phyloP scores from a whole-genome alignment of 164 flowering plant species.

The Protea cynaroides region DNA sequence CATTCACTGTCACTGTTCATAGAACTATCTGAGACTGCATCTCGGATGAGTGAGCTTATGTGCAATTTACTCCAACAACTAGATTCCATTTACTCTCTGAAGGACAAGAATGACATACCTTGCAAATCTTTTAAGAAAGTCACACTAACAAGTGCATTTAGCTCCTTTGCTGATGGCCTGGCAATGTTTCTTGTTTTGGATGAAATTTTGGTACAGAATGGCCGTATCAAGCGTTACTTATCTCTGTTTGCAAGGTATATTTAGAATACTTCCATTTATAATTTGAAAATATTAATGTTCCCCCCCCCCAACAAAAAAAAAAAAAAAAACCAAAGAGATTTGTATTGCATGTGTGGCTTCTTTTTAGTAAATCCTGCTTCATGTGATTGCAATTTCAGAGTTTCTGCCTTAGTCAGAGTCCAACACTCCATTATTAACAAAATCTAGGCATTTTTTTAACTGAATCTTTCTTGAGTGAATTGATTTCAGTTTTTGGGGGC shows the following conservation, averaged over 20 bases:
- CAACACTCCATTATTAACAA: background rate
- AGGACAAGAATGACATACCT: conserved; percentile 17
- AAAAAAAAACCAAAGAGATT: no score
- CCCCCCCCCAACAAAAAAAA: no score
- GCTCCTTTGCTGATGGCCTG: conserved; percentile 23
- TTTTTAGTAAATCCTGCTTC: background rate
- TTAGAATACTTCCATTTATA: background rate
- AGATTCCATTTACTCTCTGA: conserved; percentile 23
- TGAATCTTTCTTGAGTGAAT: no score
- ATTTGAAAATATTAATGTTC: background rate
- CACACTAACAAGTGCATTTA: conserved; percentile 11
- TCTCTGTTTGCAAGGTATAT: conserved; percentile 22
- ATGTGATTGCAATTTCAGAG: background rate
- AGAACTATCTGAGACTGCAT: conserved; percentile 22
- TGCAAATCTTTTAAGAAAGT: conserved; percentile 14
- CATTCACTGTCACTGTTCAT: conserved; percentile 22
- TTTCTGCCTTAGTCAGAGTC: background rate
- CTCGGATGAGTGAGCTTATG: conserved; percentile 17
- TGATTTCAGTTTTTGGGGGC: no score
- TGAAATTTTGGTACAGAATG: conserved; percentile 21
- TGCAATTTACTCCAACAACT: conserved; percentile 27
- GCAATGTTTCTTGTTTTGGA: conserved; percentile 23
- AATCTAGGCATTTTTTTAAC: background rate
- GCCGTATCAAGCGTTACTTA: conserved; percentile 18
- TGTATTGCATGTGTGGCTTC: background rate